A percentile compares a stretch with the other conserved stretches of the same genome.
Conservation (phyloP, 768 basidiomycete species). For the Termitomyces sp. region DNA sequence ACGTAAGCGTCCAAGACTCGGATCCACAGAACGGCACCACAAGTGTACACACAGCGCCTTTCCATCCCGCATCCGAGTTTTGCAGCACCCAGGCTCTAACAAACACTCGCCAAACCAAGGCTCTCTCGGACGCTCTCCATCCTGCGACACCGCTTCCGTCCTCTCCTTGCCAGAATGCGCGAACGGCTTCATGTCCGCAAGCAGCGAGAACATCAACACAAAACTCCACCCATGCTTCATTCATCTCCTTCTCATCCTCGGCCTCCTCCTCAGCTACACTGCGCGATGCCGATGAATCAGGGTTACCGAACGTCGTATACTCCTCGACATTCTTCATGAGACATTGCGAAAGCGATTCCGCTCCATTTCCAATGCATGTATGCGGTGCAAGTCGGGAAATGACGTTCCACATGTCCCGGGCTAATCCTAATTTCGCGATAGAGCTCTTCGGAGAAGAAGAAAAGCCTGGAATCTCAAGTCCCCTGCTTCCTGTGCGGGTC, state of each 20-base stretch:
- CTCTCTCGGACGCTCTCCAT: slow-evolving; percentile 37
- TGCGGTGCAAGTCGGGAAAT: slow-evolving; percentile 37
- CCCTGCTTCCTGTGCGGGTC: slow-evolving; percentile 7
- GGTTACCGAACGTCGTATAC: slow-evolving; percentile 27
- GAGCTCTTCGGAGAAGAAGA: slow-evolving; percentile 4
- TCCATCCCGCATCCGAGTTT: slow-evolving; percentile 38
- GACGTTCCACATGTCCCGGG: slow-evolving; percentile 52
- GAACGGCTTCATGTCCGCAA: slow-evolving; percentile 41
- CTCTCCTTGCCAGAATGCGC: slow-evolving; percentile 44
- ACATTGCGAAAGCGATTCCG: slow-evolving; percentile 38
- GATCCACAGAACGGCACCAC: slow-evolving; percentile 53
- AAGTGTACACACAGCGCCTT: slow-evolving; percentile 46
- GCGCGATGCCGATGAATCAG: neutral
- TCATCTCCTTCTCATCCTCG: slow-evolving; percentile 31
- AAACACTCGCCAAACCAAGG: slow-evolving; percentile 52
- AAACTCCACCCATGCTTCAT: slow-evolving; percentile 52
- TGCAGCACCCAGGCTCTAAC: slow-evolving; percentile 49
- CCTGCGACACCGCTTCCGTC: slow-evolving; percentile 17
- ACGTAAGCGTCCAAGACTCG: slow-evolving; percentile 19
- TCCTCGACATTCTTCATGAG: slow-evolving; percentile 43
- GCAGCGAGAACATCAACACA: slow-evolving; percentile 48
- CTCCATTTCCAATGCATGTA: slow-evolving; percentile 34
- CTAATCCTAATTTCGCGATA: slow-evolving; percentile 47
- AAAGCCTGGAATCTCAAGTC: slow-evolving; percentile 7
- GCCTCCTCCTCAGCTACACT: slow-evolving; percentile 2